phyloP scores from a whole-genome alignment of 495 filamentous ascomycete genomes.

The Cercophora samala region DNA sequence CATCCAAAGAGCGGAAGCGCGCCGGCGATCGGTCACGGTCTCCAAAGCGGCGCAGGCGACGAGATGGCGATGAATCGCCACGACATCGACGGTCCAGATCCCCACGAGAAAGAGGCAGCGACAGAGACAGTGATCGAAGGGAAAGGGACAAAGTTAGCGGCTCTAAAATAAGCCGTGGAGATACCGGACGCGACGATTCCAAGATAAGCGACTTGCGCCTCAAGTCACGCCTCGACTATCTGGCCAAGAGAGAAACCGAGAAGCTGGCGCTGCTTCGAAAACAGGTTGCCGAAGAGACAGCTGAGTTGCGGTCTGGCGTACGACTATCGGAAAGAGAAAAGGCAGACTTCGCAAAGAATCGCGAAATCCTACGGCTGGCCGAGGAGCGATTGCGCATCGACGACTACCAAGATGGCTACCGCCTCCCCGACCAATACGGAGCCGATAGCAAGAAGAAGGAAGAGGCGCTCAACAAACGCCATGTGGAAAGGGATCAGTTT shows the following conservation, averaged over 20 bases:
- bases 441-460: conserved; percentile 88
- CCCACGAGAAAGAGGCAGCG: neutral
- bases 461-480: conserved; percentile 83
- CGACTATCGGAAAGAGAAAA: conserved; percentile 74
- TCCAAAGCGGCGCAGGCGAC: conserved; percentile 32
- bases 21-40: conserved; percentile 39
- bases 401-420: conserved; percentile 89
- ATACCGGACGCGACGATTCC: conserved; percentile 29
- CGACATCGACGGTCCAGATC: conserved; percentile 29
- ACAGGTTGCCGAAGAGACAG: conserved; percentile 87
- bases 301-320: conserved; percentile 74
- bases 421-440: conserved; percentile 91
- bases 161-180: conserved; percentile 10
- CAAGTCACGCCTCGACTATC: conserved; percentile 84
- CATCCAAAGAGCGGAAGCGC: conserved; percentile 52
- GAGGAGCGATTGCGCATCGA: conserved; percentile 87
- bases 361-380: conserved; percentile 79
- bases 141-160: conserved; percentile 16
- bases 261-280: conserved; percentile 77
- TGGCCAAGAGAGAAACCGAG: conserved; percentile 88
- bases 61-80: conserved; percentile 28
- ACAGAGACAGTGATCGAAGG: neutral
- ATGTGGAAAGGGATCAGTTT: conserved; percentile 83
- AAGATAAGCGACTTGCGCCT: conserved; percentile 74
- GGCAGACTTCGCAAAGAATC: conserved; percentile 85